phyloP scores from a whole-genome alignment of 768 basidiomycete species.

The Naematelia encephala region DNA sequence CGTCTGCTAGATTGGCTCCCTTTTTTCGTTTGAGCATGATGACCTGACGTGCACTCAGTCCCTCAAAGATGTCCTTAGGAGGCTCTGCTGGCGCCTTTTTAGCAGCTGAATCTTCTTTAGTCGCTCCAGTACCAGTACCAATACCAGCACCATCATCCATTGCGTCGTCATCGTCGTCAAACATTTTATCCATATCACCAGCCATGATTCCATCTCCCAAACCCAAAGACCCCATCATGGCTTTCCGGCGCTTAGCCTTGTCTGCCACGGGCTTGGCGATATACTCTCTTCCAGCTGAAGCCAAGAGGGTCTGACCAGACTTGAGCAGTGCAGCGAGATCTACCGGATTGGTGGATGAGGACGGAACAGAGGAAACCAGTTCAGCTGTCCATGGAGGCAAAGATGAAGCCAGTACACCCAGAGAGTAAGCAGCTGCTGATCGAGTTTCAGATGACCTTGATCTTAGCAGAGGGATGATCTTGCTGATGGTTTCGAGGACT shows the following conservation, averaged over 20 bases:
- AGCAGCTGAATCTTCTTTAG: background rate
- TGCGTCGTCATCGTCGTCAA: constrained; percentile 39
- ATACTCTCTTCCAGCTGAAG: constrained; percentile 93
- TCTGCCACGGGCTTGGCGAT: constrained; percentile 33
- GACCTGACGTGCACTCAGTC: constrained; percentile 83
- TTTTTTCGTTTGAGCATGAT: constrained; percentile 94
- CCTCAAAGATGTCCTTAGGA: constrained; percentile 48
- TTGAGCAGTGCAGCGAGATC: constrained; percentile 65
- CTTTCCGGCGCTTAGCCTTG: constrained; percentile 37
- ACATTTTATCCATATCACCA: constrained; percentile 45
- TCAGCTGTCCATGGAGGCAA: constrained; percentile 68
- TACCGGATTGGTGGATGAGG: constrained; percentile 8
- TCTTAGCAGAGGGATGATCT: constrained; percentile 88
- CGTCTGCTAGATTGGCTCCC: constrained; percentile 63
- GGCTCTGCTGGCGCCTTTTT: constrained; percentile 11
- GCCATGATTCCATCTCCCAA: constrained; percentile 40
- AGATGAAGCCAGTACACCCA: constrained; percentile 79
- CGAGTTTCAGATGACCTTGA: constrained; percentile 92
- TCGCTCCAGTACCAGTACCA: constrained; percentile 7
- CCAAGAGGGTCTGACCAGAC: constrained; percentile 68
- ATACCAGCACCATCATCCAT: constrained; percentile 4
- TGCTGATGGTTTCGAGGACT: constrained; percentile 72
- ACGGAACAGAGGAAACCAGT: constrained; percentile 25
- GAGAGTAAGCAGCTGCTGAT: constrained; percentile 78
- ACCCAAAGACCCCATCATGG: constrained; percentile 45